Base-by-base conservation (phyloP, 176 grass and related monocot species). In the Aegilops tauschii region DNA sequence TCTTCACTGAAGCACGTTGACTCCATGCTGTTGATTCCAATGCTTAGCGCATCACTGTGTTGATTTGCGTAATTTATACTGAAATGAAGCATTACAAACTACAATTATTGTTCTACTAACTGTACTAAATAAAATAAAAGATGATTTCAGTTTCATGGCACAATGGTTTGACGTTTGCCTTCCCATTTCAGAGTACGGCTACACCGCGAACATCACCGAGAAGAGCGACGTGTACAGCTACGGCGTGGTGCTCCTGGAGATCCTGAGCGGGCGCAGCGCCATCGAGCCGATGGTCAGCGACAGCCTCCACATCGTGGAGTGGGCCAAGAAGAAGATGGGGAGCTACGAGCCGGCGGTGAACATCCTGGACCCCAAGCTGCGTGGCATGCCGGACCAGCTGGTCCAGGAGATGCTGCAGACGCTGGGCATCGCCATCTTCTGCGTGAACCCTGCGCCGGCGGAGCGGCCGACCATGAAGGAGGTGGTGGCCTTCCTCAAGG, bases 381-480 rank as follows among this genome's bases (percentile, higher is more conserved):
- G 87, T 1, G 85, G 90, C 50, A 94, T 94, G 94, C 92, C 94
- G 3, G 94, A 99, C 86, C 94, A 96, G 91, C 92, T 90, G 36
- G 83, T 99, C 47, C 97, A 99, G 74, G 94, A 99, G 88, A 93
- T 94, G 97, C 90, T 99, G 64, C 97, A 96, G 88, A 92, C 94
- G 23, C 81, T 99, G 68, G 97, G 94, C 42, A 80, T 99, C 14
- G 97, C 94, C 68, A 86, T 99, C 85, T 96, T 96, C 79, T 96
- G 97, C 14, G 97, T 96, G 61, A 99, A 99, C 80, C 87, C 92
- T 2, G 74, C 92, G 7, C 94, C 97, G 1, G 66, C 61, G 18
- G 97, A 99, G 84, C 86, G 97, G 67, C 97, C 97, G 16, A 92
- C 92, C 67, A 99, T 99, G 97, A 99, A 99, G 87, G 92, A 99